phyloP scores from a whole-genome alignment of 2,329 filamentous ascomycete species.

The Penicillium sp. region DNA sequence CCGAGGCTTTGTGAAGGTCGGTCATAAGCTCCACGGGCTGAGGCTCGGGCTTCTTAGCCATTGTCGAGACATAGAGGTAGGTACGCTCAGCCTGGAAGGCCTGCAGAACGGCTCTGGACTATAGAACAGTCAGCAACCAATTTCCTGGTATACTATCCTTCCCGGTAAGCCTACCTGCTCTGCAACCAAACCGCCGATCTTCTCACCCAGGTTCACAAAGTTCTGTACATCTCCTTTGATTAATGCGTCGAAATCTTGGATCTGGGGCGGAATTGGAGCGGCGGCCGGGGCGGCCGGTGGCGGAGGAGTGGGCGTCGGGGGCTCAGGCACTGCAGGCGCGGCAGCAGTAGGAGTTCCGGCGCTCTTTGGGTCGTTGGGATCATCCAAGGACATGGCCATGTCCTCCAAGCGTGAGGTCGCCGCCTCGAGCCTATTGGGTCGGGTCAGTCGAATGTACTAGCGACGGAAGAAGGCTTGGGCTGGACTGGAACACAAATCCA shows the following conservation, averaged over 20 bases:
- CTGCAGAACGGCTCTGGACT: constrained; percentile 58
- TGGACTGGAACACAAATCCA: not conserved
- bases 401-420: constrained; percentile 95
- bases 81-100: constrained; percentile 83
- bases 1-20: constrained; percentile 80
- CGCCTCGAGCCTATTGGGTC: constrained; percentile 82
- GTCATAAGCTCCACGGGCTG: constrained; percentile 74
- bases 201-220: constrained; percentile 75
- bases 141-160: not conserved
- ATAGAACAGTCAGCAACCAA: constrained; percentile 14
- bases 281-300: constrained; percentile 50
- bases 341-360: constrained; percentile 23
- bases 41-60: constrained; percentile 86
- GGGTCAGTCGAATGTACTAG: constrained; percentile 31
- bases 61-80: constrained; percentile 84
- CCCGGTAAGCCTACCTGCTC: constrained; percentile 63
- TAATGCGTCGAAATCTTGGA: constrained; percentile 84
- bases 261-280: constrained; percentile 69
- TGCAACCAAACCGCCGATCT: constrained; percentile 73
- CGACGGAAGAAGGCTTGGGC: not conserved
- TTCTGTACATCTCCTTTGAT: constrained; percentile 71
- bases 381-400: constrained; percentile 73
- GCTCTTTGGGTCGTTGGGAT: constrained; percentile 48
- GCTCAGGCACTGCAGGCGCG: constrained; percentile 24
- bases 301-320: constrained; percentile 37